These are phyloP conservation scores for Penicilliopsis zonata DNA, from an alignment of 495 filamentous ascomycete genomes.

Conservation along the genomic window DNA sequence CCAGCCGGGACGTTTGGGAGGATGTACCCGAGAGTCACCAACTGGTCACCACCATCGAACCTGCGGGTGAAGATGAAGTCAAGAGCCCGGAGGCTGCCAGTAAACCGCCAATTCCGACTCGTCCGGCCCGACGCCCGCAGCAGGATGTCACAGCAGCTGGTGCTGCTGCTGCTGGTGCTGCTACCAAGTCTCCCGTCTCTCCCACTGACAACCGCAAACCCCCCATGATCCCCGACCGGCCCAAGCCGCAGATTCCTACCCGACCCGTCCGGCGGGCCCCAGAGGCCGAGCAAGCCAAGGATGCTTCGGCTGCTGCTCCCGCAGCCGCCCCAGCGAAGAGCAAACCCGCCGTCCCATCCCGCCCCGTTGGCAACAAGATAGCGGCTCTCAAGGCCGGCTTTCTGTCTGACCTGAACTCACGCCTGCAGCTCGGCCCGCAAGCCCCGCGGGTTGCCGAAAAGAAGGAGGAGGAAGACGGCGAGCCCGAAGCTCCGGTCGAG, in stretches of 20 bases:
- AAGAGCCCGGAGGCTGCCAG: conserved; percentile 26
- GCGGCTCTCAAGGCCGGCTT: conserved; percentile 83
- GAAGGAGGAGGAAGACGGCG: conserved; percentile 43
- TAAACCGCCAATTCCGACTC: conserved; percentile 32
- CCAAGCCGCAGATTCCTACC: conserved; percentile 70
- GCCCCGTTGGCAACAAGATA: conserved; percentile 72
- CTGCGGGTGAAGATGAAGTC: conserved; percentile 37
- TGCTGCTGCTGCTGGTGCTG: conserved; percentile 20
- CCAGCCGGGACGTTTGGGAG: conserved; percentile 94
- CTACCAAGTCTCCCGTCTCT: conserved; percentile 18
- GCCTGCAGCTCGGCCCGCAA: conserved; percentile 70
- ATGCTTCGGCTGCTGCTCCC: conserved; percentile 16
- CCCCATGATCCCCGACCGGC: conserved; percentile 49
- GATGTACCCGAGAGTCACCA: conserved; percentile 77
- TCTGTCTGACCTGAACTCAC: conserved; percentile 77
- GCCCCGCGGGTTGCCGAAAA: conserved; percentile 60
- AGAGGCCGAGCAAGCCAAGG: conserved; percentile 16
- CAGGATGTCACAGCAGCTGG: conserved; percentile 7
- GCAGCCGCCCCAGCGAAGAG: conserved; percentile 34
- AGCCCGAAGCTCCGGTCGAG: conserved; percentile 44
- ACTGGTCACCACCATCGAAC: conserved; percentile 68
- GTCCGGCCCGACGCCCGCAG: conserved; percentile 27
- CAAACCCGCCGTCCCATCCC: conserved; percentile 71
- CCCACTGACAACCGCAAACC: conserved; percentile 37
- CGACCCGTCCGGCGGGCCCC: conserved; percentile 50